Conservation (phyloP, 257 asterid species). For the Prunella vulgaris region DNA sequence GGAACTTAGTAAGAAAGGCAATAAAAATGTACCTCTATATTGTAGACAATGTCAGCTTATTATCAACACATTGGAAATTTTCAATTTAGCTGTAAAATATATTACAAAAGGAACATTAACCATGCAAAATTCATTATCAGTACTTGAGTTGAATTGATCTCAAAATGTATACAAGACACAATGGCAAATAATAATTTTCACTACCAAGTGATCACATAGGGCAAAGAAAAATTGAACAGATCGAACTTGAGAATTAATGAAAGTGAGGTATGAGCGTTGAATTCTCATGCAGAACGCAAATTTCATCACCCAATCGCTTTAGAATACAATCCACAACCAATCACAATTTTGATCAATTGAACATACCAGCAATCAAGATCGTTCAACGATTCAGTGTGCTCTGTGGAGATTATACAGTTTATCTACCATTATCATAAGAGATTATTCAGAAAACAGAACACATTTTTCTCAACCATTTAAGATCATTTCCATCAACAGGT, state of each 20-base stretch:
- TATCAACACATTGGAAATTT: neutral
- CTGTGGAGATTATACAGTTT: neutral
- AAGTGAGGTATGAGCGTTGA: neutral
- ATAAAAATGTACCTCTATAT: neutral
- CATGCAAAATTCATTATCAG: neutral
- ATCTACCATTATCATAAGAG: conserved; percentile 5
- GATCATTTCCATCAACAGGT: conserved; percentile 67
- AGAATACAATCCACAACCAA: neutral
- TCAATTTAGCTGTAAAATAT: neutral
- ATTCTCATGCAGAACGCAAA: neutral
- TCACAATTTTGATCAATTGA: neutral
- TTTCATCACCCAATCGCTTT: neutral
- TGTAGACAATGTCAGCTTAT: neutral
- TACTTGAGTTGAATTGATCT: neutral
- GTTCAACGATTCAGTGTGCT: neutral
- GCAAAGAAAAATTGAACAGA: neutral
- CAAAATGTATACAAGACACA: neutral
- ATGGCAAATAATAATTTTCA: neutral
- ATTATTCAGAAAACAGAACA: neutral
- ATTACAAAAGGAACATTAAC: neutral
- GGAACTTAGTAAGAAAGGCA: neutral
- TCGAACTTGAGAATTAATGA: neutral
- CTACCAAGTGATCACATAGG: neutral
- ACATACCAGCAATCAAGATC: neutral
- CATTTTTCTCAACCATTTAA: conserved; percentile 32